Evolutionary conservation across 2,329 filamentous ascomycete genomes (phyloP).

Genomic region (Alternaria brassicicola): DNA sequence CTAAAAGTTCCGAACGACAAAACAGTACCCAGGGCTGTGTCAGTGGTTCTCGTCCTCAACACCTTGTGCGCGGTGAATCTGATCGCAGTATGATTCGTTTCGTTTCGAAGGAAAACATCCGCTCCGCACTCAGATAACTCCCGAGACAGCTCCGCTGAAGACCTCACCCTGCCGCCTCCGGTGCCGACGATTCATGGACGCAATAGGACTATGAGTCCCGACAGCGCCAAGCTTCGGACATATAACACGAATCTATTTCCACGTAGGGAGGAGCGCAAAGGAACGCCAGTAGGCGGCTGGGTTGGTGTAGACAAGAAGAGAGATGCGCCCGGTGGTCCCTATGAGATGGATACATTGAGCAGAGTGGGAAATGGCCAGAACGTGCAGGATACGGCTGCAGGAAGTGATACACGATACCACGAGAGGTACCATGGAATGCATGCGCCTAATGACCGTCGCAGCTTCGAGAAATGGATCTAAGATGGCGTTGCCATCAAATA

Average conservation of each 20-base stretch:
- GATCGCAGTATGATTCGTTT: conserved; percentile 28
- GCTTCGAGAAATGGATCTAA: background rate
- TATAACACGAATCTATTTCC: conserved; percentile 43
- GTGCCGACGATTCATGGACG: background rate
- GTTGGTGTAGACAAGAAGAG: conserved; percentile 4
- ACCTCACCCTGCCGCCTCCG: conserved; percentile 11
- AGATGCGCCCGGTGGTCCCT: background rate
- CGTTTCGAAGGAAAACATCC: conserved; percentile 45
- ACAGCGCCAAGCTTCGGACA: conserved; percentile 18
- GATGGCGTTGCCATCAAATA: background rate
- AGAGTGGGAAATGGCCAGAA: background rate
- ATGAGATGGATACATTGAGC: background rate
- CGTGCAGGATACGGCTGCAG: background rate
- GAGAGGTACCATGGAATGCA: background rate
- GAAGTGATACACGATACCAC: background rate
- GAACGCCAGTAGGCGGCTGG: conserved; percentile 17
- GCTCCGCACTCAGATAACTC: conserved; percentile 31
- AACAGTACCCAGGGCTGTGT: background rate
- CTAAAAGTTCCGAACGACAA: conserved; percentile 26
- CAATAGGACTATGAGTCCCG: background rate
- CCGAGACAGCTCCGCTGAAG: conserved; percentile 27
- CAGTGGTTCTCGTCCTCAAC: conserved; percentile 1
- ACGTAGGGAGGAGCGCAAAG: conserved; percentile 23
- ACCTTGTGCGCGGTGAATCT: background rate
- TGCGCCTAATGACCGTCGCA: background rate